These are phyloP conservation scores for Calonectria montana DNA, from an alignment of 2,329 filamentous ascomycete species.

Conservation along the genomic window DNA sequence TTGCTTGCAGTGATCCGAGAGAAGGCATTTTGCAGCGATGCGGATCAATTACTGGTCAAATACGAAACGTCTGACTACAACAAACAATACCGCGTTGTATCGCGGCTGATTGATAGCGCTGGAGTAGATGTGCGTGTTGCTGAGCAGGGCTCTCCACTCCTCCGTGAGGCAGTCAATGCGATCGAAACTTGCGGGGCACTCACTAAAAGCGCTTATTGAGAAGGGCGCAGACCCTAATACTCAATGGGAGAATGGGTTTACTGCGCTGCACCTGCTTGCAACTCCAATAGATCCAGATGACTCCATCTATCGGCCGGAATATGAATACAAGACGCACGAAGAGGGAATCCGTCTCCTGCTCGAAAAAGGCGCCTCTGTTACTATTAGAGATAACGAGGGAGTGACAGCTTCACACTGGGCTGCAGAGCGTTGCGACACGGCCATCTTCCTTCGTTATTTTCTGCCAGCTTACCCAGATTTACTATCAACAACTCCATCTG, in stretches of 20 bases:
- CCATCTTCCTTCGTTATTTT: background rate
- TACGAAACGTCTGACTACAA: background rate
- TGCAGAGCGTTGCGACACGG: background rate
- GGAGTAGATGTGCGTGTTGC: background rate
- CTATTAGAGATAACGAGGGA: background rate
- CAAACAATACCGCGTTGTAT: background rate
- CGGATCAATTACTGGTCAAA: background rate
- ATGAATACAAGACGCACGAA: background rate
- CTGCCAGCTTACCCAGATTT: background rate
- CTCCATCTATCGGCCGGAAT: background rate
- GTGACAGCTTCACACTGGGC: background rate
- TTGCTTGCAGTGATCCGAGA: background rate
- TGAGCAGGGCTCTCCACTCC: background rate
- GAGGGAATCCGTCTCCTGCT: background rate
- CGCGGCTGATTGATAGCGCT: background rate
- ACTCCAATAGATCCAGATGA: background rate
- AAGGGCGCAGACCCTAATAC: background rate
- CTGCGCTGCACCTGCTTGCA: background rate
- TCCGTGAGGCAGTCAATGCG: background rate
- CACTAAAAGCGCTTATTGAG: background rate
- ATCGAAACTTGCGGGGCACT: background rate
- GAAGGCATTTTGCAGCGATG: background rate
- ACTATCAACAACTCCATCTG: background rate
- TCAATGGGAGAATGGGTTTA: background rate
- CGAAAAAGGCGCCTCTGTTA: background rate